Base-by-base conservation (phyloP, 192 early-diverging fungal genomes). In the Phlyctochytrium arcticum region DNA sequence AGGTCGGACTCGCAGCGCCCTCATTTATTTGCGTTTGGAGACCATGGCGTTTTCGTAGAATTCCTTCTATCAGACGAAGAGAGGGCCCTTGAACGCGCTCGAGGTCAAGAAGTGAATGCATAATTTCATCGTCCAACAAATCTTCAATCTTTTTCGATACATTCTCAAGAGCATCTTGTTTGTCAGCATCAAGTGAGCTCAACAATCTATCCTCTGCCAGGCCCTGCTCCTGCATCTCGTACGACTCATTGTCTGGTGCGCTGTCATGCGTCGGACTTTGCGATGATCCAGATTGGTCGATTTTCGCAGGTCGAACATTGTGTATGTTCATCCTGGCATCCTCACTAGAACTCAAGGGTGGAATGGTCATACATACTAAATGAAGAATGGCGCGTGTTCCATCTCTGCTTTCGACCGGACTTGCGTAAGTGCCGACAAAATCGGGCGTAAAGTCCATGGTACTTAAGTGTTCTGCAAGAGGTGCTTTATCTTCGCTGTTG, bases 81-180 rank as follows among this genome's bases (percentile, higher is more conserved):
- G 60, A 65, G 7, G 67, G 30, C 19, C 75, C 64, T 1, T 80
- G 77, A 5, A 87, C 69, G 7, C 85, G 83, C 5, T 74, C 59
- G n/a, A 86, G 69, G 21, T 79, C 70, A 29, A 92, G 68, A 23
- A 92, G 62, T 0, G 80, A 75, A 66, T 88, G 83, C 78, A 92
- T 85, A 21, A 92, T 78, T 69, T 92, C 89, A 49, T 92, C 86
- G 36, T 86, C 85, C n/a, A 89, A 74, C 0, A 89, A 54, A 75
- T 72, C 76, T 19, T 84, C 78, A 12, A 92, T 63, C 32, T 81
- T 69, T 2, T 74, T 62, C 48, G 79, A 77, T 1, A 84, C 85
- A 55, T 86, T 80, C 0, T 71, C 60, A 15, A 91, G 64, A 0
- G 86, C 87, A 31, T 84, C 82, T 37, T 75, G 63, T 58, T 88